Evolutionary conservation across 441 rosid genomes (phyloP), one percentile per base, ranked within the genome.

Genomic region (Syzygium syzygioides): DNA sequence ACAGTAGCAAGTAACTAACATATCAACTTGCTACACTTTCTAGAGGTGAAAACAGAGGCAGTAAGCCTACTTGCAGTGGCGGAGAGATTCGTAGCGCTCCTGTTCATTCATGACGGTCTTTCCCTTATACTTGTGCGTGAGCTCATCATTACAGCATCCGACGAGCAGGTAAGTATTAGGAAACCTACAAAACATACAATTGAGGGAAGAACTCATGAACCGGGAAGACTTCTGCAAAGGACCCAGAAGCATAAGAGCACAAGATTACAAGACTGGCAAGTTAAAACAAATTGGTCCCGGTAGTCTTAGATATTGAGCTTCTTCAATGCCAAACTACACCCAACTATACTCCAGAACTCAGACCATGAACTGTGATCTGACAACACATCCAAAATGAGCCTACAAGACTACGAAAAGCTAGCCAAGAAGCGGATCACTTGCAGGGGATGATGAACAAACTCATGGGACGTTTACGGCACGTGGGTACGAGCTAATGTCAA

Each of bases 11-110:
- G 60, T 45, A 87, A 88, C 34, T 57, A 52, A 79, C 14, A 14
- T 13, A 13, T 32, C 28, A 83, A 85, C 32, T 56, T 50, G 83
- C 83, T 7, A 11, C 83, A 37, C 26, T 76, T 45, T 23, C 52
- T 28, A 76, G 50, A 76, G 52, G 83, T 5, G 2, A 41, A 76
- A 41, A 41, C 19, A 79, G 52, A 37, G 85, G 32, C 66, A 86
- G 14, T 86, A 64, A 17, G 12, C 89, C 57, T 91, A 97, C 99
- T 91, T 96, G 98, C 99, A 97, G 88, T 97, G 98, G 79, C 99
- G 96, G 79, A 96, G 99, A 86, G 98, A 95, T 89, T 97, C 98
- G 7, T 95, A 96, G 4, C 98, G 98, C 60, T 97, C 99, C n/a
- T 91, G 34, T 60, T 93, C 98, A 1, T 94, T 96, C 98, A 96